These are phyloP conservation scores for Crithidia expoeki DNA, from an alignment of 208 protist species.

Conservation along the genomic window DNA sequence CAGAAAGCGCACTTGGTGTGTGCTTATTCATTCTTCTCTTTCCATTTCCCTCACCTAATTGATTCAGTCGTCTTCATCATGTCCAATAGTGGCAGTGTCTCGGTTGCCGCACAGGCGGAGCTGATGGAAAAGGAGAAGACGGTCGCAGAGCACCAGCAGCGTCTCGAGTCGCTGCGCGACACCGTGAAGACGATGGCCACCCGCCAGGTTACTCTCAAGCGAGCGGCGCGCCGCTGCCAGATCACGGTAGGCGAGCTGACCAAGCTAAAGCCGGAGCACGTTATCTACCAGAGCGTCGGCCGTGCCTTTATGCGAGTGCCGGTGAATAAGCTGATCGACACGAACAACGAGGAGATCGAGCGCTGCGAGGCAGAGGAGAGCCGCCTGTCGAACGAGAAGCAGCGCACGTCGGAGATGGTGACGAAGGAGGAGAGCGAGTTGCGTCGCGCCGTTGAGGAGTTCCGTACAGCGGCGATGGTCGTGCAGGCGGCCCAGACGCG, in stretches of 20 bases:
- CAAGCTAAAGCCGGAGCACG: constrained; percentile 64
- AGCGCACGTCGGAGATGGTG: constrained; percentile 71
- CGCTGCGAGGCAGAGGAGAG: constrained; percentile 78
- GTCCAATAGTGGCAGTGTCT: constrained; percentile 49
- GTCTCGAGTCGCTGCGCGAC: constrained; percentile 66
- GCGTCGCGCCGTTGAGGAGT: constrained; percentile 65
- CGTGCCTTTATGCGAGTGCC: constrained; percentile 76
- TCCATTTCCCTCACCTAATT: constrained; percentile 10
- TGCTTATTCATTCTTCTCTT: constrained; percentile 20
- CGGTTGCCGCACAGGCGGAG: constrained; percentile 77
- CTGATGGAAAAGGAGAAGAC: constrained; percentile 91
- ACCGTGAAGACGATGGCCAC: constrained; percentile 86
- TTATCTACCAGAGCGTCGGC: constrained; percentile 82
- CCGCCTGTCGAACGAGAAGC: constrained; percentile 82
- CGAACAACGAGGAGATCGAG: constrained; percentile 70
- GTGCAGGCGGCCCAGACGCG: constrained; percentile 43
- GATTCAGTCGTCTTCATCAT: constrained; percentile 16
- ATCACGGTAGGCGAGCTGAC: constrained; percentile 84
- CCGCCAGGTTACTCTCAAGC: constrained; percentile 73
- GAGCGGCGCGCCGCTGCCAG: constrained; percentile 65
- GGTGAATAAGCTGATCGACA: constrained; percentile 72
- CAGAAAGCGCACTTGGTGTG: too few relatives aligned
- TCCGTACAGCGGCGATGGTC: constrained; percentile 58
- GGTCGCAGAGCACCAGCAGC: constrained; percentile 85
- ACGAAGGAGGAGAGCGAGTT: constrained; percentile 81